Evolutionary conservation across 306 rosid species (phyloP).

Genomic region (Oemleria cerasiformis): DNA sequence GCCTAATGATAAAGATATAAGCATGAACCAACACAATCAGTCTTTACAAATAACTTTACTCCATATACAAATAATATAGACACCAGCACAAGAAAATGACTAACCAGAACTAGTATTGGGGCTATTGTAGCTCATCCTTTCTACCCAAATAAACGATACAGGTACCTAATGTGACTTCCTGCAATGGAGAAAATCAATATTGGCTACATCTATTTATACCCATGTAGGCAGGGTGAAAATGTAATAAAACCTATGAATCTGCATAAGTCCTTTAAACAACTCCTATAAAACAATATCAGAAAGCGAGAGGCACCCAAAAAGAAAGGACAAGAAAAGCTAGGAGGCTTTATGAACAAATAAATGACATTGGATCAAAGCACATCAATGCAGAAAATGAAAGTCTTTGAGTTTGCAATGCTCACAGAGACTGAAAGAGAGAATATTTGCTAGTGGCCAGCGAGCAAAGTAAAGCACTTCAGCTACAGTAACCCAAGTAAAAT

Average conservation of each 20-base stretch:
- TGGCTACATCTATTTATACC: slow-evolving; percentile 58
- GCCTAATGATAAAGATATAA: slow-evolving; percentile 16
- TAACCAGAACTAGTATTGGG: slow-evolving; percentile 66
- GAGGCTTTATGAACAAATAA: slow-evolving; percentile 56
- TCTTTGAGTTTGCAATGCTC: slow-evolving; percentile 41
- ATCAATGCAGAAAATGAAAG: slow-evolving; percentile 48
- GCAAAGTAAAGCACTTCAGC: slow-evolving; percentile 57
- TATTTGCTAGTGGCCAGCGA: slow-evolving; percentile 54
- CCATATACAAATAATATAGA: slow-evolving; percentile 13
- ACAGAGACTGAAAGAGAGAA: slow-evolving; percentile 43
- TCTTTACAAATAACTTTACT: slow-evolving; percentile 5
- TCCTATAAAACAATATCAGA: slow-evolving; percentile 45
- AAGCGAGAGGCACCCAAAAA: slow-evolving; percentile 62
- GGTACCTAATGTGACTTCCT: slow-evolving; percentile 45
- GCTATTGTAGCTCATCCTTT: slow-evolving; percentile 65
- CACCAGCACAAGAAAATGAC: slow-evolving; percentile 32
- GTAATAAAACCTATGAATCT: slow-evolving; percentile 48
- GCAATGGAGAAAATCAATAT: slow-evolving; percentile 54
- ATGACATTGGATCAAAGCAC: slow-evolving; percentile 35
- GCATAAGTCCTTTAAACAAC: slow-evolving; percentile 37
- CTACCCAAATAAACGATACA: slow-evolving; percentile 26
- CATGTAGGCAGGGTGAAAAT: slow-evolving; percentile 36
- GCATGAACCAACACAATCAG: neutral
- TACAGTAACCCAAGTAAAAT: slow-evolving; percentile 52
- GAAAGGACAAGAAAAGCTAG: slow-evolving; percentile 34